A percentile compares a stretch with the other conserved stretches of the same genome.
These are phyloP conservation scores for Nakazawaea siamensis DNA, from an alignment of 805 yeast species.

Conservation along the genomic window DNA sequence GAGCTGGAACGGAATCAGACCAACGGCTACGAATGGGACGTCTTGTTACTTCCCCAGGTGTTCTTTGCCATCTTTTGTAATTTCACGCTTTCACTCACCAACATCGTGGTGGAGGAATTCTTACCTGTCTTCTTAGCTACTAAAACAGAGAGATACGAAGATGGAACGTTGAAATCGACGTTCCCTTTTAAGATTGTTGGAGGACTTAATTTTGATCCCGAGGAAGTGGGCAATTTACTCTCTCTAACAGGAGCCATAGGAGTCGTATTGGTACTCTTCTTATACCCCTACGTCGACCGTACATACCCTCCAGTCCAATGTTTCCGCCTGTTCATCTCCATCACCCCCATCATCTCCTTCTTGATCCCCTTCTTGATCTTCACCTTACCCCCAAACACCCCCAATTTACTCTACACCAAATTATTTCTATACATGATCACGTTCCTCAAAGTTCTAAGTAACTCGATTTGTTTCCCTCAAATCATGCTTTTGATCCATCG, in stretches of 20 bases:
- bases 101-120: constrained; percentile 42
- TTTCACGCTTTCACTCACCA: constrained; percentile 37
- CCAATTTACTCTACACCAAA: constrained; percentile 3
- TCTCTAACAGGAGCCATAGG: constrained; percentile 49
- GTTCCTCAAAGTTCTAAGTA: constrained; percentile 20
- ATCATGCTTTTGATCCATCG: constrained; percentile 45
- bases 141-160: constrained; percentile 4
- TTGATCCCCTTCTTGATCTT: constrained; percentile 40
- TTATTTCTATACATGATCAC: constrained; percentile 21
- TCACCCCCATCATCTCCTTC: constrained; percentile 38
- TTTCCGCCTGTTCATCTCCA: constrained; percentile 29
- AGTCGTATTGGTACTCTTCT: constrained; percentile 35
- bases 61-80: constrained; percentile 19
- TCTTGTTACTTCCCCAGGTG: constrained; percentile 11
- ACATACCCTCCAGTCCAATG: constrained; percentile 34
- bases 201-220: constrained; percentile 41
- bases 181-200: constrained; percentile 45
- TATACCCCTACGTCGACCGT: constrained; percentile 46
- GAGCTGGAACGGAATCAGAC: constrained; percentile 1
- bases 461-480: constrained; percentile 44
- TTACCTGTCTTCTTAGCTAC: constrained; percentile 39
- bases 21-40: constrained; percentile 12
- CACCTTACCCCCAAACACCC: constrained; percentile 21
- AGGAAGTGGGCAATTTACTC: constrained; percentile 40
- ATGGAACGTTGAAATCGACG: constrained; percentile 9